These are phyloP conservation scores for Talaromyces sp. DNA, from an alignment of 2,329 filamentous ascomycete genomes.

Conservation along the genomic window DNA sequence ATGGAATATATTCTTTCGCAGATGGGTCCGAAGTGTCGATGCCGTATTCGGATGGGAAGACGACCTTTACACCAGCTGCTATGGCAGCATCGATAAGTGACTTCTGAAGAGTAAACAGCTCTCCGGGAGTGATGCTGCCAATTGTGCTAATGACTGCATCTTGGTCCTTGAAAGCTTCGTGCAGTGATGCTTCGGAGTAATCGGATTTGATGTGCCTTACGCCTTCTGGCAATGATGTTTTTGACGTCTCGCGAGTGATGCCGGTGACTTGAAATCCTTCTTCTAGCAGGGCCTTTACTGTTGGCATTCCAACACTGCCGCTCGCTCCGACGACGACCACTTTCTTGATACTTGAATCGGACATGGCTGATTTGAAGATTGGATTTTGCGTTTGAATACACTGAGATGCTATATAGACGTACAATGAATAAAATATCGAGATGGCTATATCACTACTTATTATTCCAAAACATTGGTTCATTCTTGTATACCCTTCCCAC, in stretches of 20 bases:
- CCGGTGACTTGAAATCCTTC: constrained; percentile 7
- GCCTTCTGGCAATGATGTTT: not conserved
- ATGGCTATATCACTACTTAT: not conserved
- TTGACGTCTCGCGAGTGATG: constrained; percentile 7
- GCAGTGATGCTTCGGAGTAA: constrained; percentile 1
- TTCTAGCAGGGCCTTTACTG: not conserved
- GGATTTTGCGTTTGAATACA: not conserved
- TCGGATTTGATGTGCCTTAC: constrained; percentile 2
- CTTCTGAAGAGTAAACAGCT: constrained; percentile 42
- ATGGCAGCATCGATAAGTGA: constrained; percentile 58
- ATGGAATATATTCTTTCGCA: constrained; percentile 10
- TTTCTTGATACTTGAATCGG: not conserved
- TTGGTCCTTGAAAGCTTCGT: constrained; percentile 20
- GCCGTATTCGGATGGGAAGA: constrained; percentile 14
- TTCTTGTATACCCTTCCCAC: not conserved
- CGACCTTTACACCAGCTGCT: constrained; percentile 56
- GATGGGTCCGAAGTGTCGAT: constrained; percentile 12
- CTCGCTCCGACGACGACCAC: constrained; percentile 7
- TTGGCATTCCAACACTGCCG: not conserved
- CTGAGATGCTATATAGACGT: not conserved
- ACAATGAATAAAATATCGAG: not conserved
- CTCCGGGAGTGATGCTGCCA: not conserved
- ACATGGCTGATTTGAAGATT: not conserved
- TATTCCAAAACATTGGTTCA: not conserved
- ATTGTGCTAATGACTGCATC: constrained; percentile 24